phyloP scores from a whole-genome alignment of 257 asterid genomes.

The Solanum clarkiae region DNA sequence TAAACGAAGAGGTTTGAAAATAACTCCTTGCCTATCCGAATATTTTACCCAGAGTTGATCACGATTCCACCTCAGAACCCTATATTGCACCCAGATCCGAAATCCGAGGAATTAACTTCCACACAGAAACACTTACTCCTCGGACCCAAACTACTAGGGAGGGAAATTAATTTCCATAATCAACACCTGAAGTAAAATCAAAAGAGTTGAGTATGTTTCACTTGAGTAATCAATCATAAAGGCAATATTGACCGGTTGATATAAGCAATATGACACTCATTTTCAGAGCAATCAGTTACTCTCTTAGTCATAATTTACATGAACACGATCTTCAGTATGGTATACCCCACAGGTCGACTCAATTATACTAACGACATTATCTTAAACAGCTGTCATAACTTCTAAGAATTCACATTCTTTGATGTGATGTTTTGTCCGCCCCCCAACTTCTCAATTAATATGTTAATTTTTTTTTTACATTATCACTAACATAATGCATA shows the following conservation, averaged over 20 bases:
- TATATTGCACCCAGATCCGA: too few species aligned
- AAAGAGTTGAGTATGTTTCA: not conserved
- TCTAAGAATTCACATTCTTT: not conserved
- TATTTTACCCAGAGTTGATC: not conserved
- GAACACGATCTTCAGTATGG: too few species aligned
- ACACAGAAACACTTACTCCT: not conserved
- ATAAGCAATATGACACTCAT: not conserved
- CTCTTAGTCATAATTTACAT: not conserved
- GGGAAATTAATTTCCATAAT: too few species aligned
- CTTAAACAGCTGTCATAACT: not conserved
- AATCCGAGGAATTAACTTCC: not conserved
- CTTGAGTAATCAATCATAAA: not conserved
- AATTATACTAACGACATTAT: not conserved
- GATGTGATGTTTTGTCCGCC: not conserved
- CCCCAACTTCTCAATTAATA: not conserved
- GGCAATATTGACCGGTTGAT: not conserved
- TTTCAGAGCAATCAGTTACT: not conserved
- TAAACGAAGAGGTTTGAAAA: not conserved
- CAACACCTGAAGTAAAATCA: too few species aligned
- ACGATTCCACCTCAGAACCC: not conserved
- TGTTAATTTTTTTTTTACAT: not conserved
- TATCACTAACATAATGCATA: not conserved
- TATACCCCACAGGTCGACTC: not conserved
- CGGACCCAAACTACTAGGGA: not conserved
- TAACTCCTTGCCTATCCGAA: not conserved